A percentile compares a stretch with the other conserved stretches of the same genome.
Evolutionary conservation across 805 yeast species (phyloP).

Genomic region (Candida dajiaensis): DNA sequence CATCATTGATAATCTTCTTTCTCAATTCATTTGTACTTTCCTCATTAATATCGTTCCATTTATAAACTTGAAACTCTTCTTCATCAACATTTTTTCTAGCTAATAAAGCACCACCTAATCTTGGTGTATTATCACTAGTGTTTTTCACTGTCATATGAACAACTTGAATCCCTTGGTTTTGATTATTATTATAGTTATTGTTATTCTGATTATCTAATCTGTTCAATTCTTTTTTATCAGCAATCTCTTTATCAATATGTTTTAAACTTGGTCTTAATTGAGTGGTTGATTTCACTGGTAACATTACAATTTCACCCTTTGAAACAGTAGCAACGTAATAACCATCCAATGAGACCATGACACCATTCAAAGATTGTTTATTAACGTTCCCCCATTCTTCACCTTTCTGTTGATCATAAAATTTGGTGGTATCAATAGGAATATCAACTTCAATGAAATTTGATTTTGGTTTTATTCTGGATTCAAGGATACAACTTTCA

Average conservation of each 20-base stretch:
- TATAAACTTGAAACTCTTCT: conserved; percentile 40
- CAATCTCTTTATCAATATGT: conserved; percentile 61
- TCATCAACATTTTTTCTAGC: conserved; percentile 62
- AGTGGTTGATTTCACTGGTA: conserved; percentile 59
- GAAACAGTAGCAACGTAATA: conserved; percentile 41
- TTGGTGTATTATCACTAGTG: conserved; percentile 48
- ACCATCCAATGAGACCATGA: conserved; percentile 48
- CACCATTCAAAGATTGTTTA: conserved; percentile 67
- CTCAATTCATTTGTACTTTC: conserved; percentile 24
- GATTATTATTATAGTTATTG: conserved; percentile 34
- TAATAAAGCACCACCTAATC: conserved; percentile 63
- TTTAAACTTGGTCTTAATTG: conserved; percentile 81
- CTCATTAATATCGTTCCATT: conserved; percentile 39
- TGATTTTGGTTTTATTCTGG: conserved; percentile 56
- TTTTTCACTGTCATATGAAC: conserved; percentile 75
- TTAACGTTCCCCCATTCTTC: conserved; percentile 59
- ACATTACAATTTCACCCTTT: conserved; percentile 50
- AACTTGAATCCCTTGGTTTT: conserved; percentile 39
- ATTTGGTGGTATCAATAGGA: conserved; percentile 63
- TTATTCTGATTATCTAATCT: conserved; percentile 26
- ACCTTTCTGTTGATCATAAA: conserved; percentile 60
- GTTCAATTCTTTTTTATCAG: conserved; percentile 36
- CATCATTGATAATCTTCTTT: conserved; percentile 20
- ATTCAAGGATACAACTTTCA: conserved; percentile 27
- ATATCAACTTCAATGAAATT: conserved; percentile 68